Percentiles rank a stretch among this genome's conserved stretches.
phyloP scores from a whole-genome alignment of 345 rosid species.

The Lepidium sativum region DNA sequence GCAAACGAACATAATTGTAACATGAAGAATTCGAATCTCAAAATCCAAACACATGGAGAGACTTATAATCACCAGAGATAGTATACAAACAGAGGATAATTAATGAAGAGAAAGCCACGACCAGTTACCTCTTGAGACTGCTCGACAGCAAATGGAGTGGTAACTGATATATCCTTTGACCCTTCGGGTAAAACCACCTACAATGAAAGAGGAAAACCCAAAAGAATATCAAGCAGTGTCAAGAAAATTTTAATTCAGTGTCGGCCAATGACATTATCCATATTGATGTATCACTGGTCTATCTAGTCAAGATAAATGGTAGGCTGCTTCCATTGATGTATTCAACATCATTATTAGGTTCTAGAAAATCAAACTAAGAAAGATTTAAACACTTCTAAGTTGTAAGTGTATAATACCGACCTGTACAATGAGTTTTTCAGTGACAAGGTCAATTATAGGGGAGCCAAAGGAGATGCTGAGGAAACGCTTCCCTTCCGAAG shows the following conservation, averaged over 20 bases:
- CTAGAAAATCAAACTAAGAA: background rate
- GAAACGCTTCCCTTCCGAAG: conserved; percentile 68
- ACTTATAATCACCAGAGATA: background rate
- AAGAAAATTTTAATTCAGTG: background rate
- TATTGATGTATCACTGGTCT: background rate
- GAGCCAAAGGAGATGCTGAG: conserved; percentile 67
- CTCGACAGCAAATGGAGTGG: conserved; percentile 64
- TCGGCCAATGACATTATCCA: background rate
- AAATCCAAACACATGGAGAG: background rate
- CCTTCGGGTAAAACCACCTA: conserved; percentile 98
- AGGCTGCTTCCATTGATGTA: background rate
- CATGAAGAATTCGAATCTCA: background rate
- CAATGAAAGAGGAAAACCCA: background rate
- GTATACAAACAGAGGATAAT: background rate
- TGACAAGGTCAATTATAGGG: conserved; percentile 63
- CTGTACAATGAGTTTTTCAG: conserved; percentile 75
- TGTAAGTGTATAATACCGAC: conserved; percentile 27
- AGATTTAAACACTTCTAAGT: background rate
- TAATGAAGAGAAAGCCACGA: background rate
- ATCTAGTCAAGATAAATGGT: background rate
- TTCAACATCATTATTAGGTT: background rate
- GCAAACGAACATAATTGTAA: conserved; percentile 15
- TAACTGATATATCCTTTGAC: conserved; percentile 52
- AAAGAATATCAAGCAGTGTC: background rate
- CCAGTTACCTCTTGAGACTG: conserved; percentile 68